Evolutionary conservation across 202 grass and related monocot genomes (phyloP).

Genomic region (Elaeis oleifera): DNA sequence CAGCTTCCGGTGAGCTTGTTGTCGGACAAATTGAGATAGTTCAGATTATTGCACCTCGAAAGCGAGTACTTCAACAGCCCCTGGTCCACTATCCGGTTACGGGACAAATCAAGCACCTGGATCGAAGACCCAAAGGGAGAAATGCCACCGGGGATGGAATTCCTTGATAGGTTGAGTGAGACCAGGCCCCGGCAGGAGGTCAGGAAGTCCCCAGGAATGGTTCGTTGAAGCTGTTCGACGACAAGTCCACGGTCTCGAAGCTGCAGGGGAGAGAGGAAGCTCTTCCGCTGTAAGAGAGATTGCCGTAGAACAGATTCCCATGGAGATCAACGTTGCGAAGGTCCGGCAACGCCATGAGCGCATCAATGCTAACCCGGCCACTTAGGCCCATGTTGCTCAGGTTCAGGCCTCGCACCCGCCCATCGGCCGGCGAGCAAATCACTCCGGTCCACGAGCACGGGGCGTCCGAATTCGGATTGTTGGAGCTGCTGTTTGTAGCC

Average conservation of each 20-base stretch:
- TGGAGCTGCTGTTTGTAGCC: not conserved
- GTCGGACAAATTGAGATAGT: conserved; percentile 73
- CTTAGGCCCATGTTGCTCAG: conserved; percentile 63
- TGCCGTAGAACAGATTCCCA: conserved; percentile 84
- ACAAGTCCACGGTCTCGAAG: conserved; percentile 55
- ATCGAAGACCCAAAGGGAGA: conserved; percentile 54
- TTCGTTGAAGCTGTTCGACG: conserved; percentile 76
- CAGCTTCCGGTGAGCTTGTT: conserved; percentile 55
- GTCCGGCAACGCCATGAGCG: conserved; percentile 41
- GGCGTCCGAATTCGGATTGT: conserved; percentile 17
- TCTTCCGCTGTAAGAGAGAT: conserved; percentile 47
- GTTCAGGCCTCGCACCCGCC: conserved; percentile 44
- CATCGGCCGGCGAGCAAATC: conserved; percentile 30
- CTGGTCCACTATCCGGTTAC: conserved; percentile 47
- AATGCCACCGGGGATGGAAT: conserved; percentile 42
- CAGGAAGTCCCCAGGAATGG: conserved; percentile 56
- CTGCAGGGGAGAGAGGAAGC: conserved; percentile 32
- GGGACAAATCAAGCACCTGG: conserved; percentile 59
- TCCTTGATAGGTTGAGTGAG: conserved; percentile 62
- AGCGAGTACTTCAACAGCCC: conserved; percentile 77
- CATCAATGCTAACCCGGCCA: conserved; percentile 46
- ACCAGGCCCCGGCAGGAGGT: conserved; percentile 36
- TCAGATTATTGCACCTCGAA: conserved; percentile 49
- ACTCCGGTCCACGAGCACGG: conserved; percentile 71
- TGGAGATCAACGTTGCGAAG: conserved; percentile 45